These are phyloP conservation scores for Oryza brachyantha DNA, from an alignment of 176 grass and related monocot species.

Conservation along the genomic window DNA sequence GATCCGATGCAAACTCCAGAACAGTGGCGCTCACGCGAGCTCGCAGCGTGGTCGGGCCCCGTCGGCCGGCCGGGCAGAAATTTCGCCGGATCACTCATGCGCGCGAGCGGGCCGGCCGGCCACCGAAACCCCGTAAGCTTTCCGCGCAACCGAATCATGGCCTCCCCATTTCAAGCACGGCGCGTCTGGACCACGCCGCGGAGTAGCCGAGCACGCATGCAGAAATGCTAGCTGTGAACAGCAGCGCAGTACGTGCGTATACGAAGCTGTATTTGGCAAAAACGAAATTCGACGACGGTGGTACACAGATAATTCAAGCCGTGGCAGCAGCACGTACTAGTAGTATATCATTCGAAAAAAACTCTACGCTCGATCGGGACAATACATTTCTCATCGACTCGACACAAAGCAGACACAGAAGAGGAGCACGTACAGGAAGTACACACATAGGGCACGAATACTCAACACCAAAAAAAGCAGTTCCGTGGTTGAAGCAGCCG, in stretches of 20 bases:
- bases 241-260: neutral
- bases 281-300: neutral
- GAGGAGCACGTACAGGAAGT: neutral
- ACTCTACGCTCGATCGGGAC: conserved; percentile 9
- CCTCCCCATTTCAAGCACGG: conserved; percentile 30
- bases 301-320: neutral
- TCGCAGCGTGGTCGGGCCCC: conserved; percentile 4
- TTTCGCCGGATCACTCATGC: conserved; percentile 31
- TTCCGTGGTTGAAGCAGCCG: neutral
- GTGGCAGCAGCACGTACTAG: neutral
- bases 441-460: neutral
- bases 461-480: neutral
- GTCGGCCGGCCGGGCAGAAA: conserved; percentile 9
- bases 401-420: neutral
- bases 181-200: conserved; percentile 13
- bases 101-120: neutral
- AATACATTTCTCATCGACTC: conserved; percentile 36
- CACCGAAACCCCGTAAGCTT: conserved; percentile 31
- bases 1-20: neutral
- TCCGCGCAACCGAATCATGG: conserved; percentile 33
- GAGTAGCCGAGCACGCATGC: conserved; percentile 8
- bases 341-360: conserved; percentile 25
- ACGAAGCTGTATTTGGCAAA: neutral
- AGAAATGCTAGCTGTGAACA: neutral
- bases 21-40: neutral